Evolutionary conservation across 2,329 filamentous ascomycete species (phyloP), one percentile per base, ranked within the genome.

Genomic region (Penicillium sp.): DNA sequence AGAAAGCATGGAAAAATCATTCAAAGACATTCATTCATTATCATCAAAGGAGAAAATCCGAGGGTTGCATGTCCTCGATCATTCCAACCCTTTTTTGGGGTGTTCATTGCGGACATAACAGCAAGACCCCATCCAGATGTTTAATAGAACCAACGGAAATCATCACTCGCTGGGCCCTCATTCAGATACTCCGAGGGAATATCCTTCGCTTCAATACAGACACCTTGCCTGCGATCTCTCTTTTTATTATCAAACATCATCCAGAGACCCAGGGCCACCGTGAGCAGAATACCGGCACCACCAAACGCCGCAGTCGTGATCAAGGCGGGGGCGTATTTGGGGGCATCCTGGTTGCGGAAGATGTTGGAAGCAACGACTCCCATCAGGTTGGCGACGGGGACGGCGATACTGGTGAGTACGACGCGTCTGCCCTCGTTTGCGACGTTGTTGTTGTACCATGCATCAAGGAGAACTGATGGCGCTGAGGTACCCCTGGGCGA

Each of bases 371-470:
- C 74, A 0, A 86, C 79, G 0, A 86, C 70, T 9, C 83, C 84
- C 81, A 88, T 88, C 34, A 87, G 61, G 56, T 88, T 88, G 2
- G 84, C 85, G 5, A 86, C 62, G 0, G 85, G 84, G 0, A 88
- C 84, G 24, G 80, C 82, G 8, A 88, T 76, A 5, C 79, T 81
- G 0, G 84, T 87, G 12, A 87, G 71, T 1, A 81, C 75, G 3
- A 86, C 74, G 41, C 85, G 80, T 29, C 80, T 77, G 46, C 83
- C 82, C 66, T 88, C 85, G 57, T 88, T 78, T 1, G 84, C 84
- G 46, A 87, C 79, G 63, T 89, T 89, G 72, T 88, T 88, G 68
- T 86, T 88, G 68, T 87, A 88, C 82, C 80, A 83, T 53, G 78
- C 68, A 55, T 81, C 67, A 5, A 61, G 12, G 84, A 73, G 27